Base-by-base conservation (phyloP, 2,329 filamentous ascomycete genomes). In the Ophiostoma populinum region DNA sequence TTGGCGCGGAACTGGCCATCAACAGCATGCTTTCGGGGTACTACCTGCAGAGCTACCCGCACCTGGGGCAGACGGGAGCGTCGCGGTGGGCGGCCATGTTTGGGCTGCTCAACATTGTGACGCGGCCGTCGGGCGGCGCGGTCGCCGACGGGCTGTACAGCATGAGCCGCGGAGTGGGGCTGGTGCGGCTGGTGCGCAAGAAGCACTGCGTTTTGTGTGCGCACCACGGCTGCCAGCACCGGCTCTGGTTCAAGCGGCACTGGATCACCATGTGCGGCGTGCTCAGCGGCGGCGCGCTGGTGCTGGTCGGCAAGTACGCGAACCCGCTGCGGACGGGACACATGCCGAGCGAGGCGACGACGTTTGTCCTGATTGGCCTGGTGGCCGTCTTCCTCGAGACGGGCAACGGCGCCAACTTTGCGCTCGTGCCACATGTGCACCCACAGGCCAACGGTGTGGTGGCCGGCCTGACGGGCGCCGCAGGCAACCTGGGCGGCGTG, bases 351-450 rank as follows among this genome's bases (percentile, higher is more conserved):
- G 53, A 75, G 32, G 55, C 64, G 6, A 72, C 69, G 3, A 75
- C 92, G 64, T 74, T 90, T 37, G 81, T 80, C 1, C 70, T 93
- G 6, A 59, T 92, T 7, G 75, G 76, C 2, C 67, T 81, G 8
- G 67, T 85, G 58, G 81, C 80, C 1, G 65, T 92, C 51, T 92
- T 92, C 59, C 57, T 85, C 28, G 82, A 92, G 52, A 81, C 79
- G 2, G 75, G 75, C 27, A 93, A 93, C 50, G 86, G 86, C 1
- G 75, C 81, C 26, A 90, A 81, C 57, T 93, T 90, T 54, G 72
- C 81, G 0, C 65, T 93, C 6, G 77, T 93, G 17, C 83, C 85
- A 4, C 86, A 93, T 50, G 77, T 92, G 2, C 79, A 86, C 54
- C 81, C 82, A 1, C 67, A 66, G 41, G 80, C 82, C 40, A 93